A percentile compares a stretch with the other conserved stretches of the same genome.
phyloP scores from a whole-genome alignment of 345 rosid species.

The Rhodamnia argentea region DNA sequence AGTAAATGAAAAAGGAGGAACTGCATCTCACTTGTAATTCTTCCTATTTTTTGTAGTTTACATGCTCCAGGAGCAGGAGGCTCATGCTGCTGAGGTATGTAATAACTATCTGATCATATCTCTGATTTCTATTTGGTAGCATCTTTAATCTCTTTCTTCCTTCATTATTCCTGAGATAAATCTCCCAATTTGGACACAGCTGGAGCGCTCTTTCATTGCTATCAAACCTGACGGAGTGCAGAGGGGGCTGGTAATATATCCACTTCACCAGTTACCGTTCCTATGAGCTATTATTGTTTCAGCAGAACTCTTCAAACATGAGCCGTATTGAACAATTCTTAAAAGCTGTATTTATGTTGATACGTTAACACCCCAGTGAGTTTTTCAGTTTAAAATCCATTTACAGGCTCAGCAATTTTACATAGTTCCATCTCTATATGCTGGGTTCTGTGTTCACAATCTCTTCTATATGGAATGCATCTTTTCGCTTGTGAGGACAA shows the following conservation, averaged over 20 bases:
- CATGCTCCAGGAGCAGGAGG: constrained; percentile 89
- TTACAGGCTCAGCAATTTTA: not conserved
- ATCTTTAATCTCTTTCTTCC: not conserved
- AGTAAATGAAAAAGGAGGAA: not conserved
- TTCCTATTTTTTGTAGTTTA: constrained; percentile 31
- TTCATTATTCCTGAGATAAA: not conserved
- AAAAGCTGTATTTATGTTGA: not conserved
- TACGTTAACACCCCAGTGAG: not conserved
- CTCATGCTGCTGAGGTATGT: constrained; percentile 78
- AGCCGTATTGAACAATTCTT: not conserved
- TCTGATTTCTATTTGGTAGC: not conserved
- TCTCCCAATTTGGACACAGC: constrained; percentile 17
- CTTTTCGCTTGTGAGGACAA: not conserved
- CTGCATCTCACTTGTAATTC: not conserved
- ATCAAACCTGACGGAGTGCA: constrained; percentile 99
- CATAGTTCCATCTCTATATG: not conserved
- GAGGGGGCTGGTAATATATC: constrained; percentile 75
- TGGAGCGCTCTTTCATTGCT: constrained; percentile 94
- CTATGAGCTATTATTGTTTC: not conserved
- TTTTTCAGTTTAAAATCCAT: not conserved
- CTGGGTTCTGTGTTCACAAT: not conserved
- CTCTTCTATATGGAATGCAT: not conserved
- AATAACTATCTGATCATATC: not conserved
- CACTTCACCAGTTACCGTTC: not conserved
- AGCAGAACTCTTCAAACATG: not conserved